These are phyloP conservation scores for Wakefieldia striispora DNA, from an alignment of 768 basidiomycete species.

Conservation along the genomic window DNA sequence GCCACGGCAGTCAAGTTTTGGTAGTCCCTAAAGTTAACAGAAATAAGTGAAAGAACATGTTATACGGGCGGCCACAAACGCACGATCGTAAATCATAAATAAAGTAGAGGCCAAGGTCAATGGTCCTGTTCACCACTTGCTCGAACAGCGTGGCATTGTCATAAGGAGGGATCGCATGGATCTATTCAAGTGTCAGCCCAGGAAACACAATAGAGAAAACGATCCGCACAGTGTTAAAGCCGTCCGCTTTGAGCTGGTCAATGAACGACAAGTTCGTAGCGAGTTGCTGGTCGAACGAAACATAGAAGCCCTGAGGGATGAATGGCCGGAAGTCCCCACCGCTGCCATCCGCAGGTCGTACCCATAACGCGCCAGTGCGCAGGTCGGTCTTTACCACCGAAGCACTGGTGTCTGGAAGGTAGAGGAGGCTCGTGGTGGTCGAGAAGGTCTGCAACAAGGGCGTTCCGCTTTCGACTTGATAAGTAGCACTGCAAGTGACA, in stretches of 20 bases:
- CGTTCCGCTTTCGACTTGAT: constrained; percentile 2
- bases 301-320: constrained; percentile 76
- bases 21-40: constrained; percentile 42
- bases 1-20: constrained; percentile 59
- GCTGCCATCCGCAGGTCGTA: constrained; percentile 29
- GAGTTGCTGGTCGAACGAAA: constrained; percentile 55
- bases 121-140: constrained; percentile 18
- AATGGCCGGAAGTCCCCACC: constrained; percentile 36
- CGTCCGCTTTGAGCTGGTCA: constrained; percentile 57
- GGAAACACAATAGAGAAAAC: background rate
- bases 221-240: constrained; percentile 31
- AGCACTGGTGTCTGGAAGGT: constrained; percentile 37
- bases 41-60: background rate
- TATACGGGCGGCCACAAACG: constrained; percentile 1
- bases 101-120: constrained; percentile 45
- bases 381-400: constrained; percentile 49
- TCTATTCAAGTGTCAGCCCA: constrained; percentile 39
- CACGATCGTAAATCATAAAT: constrained; percentile 79
- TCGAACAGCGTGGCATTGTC: constrained; percentile 45
- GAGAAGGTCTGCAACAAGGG: constrained; percentile 31
- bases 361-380: constrained; percentile 44
- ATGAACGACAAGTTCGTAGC: constrained; percentile 50
- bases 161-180: constrained; percentile 73
- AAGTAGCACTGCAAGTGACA: constrained; percentile 36
- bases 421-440: constrained; percentile 35